Percentiles rank a stretch among this genome's conserved stretches.
These are phyloP conservation scores for Dysphania ambrosioides DNA, from an alignment of 148 eudicot genomes.

Conservation along the genomic window DNA sequence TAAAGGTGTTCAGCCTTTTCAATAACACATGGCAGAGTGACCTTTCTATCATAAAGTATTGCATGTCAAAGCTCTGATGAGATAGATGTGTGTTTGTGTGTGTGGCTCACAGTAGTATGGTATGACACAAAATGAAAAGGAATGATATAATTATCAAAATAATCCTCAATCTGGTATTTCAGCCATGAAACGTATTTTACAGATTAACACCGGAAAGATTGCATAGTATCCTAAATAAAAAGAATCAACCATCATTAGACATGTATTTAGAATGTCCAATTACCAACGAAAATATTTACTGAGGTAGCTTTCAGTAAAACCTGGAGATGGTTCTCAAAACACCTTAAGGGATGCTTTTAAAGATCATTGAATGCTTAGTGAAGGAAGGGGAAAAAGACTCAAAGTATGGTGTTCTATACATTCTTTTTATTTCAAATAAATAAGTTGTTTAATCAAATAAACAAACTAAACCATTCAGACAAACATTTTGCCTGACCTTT, in stretches of 20 bases:
- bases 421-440: neutral
- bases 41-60: neutral
- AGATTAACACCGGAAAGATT: neutral
- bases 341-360: neutral
- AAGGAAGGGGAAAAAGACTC: neutral
- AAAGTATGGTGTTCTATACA: neutral
- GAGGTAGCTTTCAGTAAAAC: neutral
- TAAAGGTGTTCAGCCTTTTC: too few relatives aligned
- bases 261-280: neutral
- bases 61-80: neutral
- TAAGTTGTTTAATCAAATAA: neutral
- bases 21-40: neutral
- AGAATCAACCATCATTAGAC: neutral
- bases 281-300: neutral
- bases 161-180: neutral
- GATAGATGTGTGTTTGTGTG: neutral
- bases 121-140: neutral
- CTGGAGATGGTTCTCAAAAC: neutral
- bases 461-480: neutral
- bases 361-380: too few relatives aligned
- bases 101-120: neutral
- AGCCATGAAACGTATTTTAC: neutral
- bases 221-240: neutral
- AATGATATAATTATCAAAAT: neutral
- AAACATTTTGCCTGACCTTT: constrained; percentile 29